Percentiles rank a stretch among this genome's conserved stretches.
Evolutionary conservation across 495 filamentous ascomycete genomes (phyloP).

Genomic region (Collariella sp.): DNA sequence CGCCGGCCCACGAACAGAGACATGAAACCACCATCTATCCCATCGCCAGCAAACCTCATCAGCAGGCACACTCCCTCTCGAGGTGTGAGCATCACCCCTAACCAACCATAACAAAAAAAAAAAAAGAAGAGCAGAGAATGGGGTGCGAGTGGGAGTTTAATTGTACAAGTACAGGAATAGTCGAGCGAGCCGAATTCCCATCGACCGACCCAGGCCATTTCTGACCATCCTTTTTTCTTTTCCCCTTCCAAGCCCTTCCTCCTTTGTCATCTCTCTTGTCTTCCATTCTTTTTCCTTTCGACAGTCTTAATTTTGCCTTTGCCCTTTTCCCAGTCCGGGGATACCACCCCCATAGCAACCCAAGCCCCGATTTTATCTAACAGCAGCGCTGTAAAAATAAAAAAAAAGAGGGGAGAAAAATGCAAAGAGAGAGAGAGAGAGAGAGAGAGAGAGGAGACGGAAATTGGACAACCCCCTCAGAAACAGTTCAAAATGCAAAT

Average conservation of each 20-base stretch:
- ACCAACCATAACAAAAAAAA: background rate
- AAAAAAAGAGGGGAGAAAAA: background rate
- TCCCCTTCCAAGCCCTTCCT: background rate
- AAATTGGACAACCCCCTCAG: too few relatives aligned
- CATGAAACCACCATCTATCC: background rate
- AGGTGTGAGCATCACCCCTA: conserved; percentile 2
- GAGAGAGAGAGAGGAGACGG: background rate
- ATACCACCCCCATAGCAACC: conserved; percentile 7
- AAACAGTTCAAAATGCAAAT: conserved; percentile 12
- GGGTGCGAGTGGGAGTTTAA: background rate
- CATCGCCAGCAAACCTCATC: background rate
- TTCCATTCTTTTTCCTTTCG: background rate
- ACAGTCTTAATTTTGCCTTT: background rate
- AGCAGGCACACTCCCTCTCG: background rate
- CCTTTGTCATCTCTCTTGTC: background rate
- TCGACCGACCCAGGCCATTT: conserved; percentile 5
- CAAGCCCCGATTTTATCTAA: conserved; percentile 7
- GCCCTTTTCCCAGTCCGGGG: conserved; percentile 1
- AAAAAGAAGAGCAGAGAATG: background rate
- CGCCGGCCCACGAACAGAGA: background rate
- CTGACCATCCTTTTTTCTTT: background rate
- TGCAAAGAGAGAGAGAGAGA: conserved; percentile 7
- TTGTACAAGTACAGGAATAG: background rate
- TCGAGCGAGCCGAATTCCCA: background rate
- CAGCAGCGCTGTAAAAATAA: conserved; percentile 11